Conservation (phyloP, 345 rosid species). For the Moringa oleifera region DNA sequence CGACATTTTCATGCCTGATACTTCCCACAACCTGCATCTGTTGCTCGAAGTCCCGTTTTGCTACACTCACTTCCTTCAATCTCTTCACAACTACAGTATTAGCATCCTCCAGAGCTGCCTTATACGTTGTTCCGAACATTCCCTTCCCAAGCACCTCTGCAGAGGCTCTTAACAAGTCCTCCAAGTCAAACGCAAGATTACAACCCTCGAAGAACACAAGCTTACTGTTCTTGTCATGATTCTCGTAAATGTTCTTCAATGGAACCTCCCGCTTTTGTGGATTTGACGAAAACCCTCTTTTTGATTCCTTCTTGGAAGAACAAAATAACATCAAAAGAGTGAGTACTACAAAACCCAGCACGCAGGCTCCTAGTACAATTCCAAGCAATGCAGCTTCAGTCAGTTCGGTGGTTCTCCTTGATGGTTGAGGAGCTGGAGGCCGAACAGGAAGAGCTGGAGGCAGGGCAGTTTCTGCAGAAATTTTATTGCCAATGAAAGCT, state of each 20-base stretch:
- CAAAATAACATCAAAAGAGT: slow-evolving; percentile 40
- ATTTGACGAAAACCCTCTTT: slow-evolving; percentile 25
- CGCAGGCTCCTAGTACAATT: slow-evolving; percentile 44
- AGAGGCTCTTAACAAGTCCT: slow-evolving; percentile 88
- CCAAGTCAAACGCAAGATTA: slow-evolving; percentile 70
- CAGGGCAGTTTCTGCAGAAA: slow-evolving; percentile 29
- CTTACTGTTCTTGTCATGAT: slow-evolving; percentile 48
- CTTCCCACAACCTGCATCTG: slow-evolving; percentile 72
- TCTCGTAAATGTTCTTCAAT: slow-evolving; percentile 45
- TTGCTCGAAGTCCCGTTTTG: slow-evolving; percentile 83
- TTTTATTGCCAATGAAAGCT: slow-evolving; percentile 55
- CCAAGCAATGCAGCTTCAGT: slow-evolving; percentile 49
- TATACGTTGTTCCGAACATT: slow-evolving; percentile 80
- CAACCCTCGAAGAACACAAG: slow-evolving; percentile 86
- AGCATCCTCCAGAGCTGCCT: slow-evolving; percentile 80
- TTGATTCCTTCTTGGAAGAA: slow-evolving; percentile 29
- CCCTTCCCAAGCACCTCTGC: slow-evolving; percentile 98
- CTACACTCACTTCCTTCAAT: slow-evolving; percentile 68
- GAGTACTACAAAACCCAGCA: slow-evolving; percentile 29
- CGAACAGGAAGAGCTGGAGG: slow-evolving; percentile 31
- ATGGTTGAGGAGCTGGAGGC: slow-evolving; percentile 35
- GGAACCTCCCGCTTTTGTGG: slow-evolving; percentile 40
- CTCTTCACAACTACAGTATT: slow-evolving; percentile 88
- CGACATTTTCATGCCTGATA: slow-evolving; percentile 78
- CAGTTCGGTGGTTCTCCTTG: slow-evolving; percentile 30